Percentiles rank a stretch among this genome's conserved stretches.
Conservation (phyloP, 2,329 filamentous ascomycete genomes). For the Sclerotinia spermophila region DNA sequence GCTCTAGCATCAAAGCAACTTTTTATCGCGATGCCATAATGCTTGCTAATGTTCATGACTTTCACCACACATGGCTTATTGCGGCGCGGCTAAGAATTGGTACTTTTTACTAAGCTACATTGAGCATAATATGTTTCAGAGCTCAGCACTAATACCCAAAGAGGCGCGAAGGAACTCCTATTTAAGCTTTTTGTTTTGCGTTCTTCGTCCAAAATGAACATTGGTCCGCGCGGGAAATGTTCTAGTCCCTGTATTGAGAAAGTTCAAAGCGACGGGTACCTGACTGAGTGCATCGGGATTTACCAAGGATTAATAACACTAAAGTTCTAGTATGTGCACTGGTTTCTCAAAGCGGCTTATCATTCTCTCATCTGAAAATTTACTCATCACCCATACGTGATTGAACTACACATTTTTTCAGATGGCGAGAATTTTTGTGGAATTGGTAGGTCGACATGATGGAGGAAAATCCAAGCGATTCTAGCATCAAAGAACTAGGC, state of each 20-base stretch:
- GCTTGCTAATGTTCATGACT: neutral
- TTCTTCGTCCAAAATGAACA: neutral
- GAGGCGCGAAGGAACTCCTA: neutral
- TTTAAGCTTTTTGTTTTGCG: neutral
- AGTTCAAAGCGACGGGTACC: neutral
- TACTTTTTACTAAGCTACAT: neutral
- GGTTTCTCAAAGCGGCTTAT: slow-evolving; percentile 9
- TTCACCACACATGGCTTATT: neutral
- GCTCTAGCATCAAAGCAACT: neutral
- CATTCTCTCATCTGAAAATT: neutral
- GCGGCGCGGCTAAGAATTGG: neutral
- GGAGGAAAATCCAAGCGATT: neutral
- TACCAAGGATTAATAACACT: neutral
- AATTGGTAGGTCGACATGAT: neutral
- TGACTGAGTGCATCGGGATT: neutral
- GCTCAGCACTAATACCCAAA: neutral
- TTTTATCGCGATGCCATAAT: neutral
- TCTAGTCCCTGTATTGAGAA: neutral
- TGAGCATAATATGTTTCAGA: neutral
- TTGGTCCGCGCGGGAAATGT: neutral
- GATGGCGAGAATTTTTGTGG: neutral
- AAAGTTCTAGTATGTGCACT: neutral
- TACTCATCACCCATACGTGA: neutral
- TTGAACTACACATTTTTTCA: neutral
- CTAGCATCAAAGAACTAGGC: neutral